Evolutionary conservation across 371 early-diverging fungal species (phyloP).

Genomic region (Parasitella parasitica): DNA sequence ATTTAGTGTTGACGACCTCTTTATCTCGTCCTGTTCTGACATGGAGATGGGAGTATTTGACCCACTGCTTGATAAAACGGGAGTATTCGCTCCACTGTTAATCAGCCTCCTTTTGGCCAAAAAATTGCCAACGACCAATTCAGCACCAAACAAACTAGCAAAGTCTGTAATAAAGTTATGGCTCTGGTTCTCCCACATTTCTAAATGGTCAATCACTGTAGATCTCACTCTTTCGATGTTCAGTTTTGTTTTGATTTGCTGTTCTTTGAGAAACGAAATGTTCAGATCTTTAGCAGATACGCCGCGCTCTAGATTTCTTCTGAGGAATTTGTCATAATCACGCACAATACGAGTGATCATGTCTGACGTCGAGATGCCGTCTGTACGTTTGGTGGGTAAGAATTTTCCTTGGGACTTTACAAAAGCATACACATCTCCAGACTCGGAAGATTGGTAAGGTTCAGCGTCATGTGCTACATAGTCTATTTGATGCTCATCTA

Average conservation of each 20-base stretch:
- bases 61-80: too few species aligned
- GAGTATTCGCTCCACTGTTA: conserved; percentile 2
- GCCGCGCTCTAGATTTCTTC: conserved; percentile 89
- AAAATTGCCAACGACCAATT: conserved; percentile 32
- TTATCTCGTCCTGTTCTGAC: not conserved
- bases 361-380: conserved; percentile 91
- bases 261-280: conserved; percentile 79
- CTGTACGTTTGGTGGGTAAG: conserved; percentile 87
- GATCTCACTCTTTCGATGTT: conserved; percentile 62
- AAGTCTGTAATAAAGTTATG: conserved; percentile 74
- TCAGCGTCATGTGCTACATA: conserved; percentile 96
- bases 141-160: conserved; percentile 63
- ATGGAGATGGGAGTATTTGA: not conserved
- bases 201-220: conserved; percentile 54
- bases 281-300: conserved; percentile 85
- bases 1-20: not conserved
- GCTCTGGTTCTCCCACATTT: conserved; percentile 71
- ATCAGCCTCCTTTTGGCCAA: conserved; percentile 13
- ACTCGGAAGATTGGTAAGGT: conserved; percentile 77
- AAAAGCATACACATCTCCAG: conserved; percentile 88
- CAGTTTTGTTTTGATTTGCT: conserved; percentile 76
- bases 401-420: conserved; percentile 86
- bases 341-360: conserved; percentile 92
- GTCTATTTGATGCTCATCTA: conserved; percentile 87
- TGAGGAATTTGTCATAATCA: conserved; percentile 89